Base-by-base conservation (phyloP, 2,329 filamentous ascomycete species). In the Xylaria multiplex region DNA sequence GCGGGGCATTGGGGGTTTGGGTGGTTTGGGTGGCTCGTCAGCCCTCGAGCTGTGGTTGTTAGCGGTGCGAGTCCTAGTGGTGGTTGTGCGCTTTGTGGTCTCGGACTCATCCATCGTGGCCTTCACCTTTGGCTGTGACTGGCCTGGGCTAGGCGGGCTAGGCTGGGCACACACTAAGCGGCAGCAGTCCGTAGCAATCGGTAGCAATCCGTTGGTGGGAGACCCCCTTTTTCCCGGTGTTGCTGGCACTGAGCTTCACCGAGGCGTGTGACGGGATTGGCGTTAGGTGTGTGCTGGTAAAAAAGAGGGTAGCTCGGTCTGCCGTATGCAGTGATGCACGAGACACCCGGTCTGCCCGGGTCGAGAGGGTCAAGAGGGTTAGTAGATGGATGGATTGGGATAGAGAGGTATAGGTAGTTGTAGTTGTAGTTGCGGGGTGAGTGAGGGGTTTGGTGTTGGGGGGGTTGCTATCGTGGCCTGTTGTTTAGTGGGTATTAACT, bases 91-190 rank as follows among this genome's bases (percentile, higher is more conserved):
- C 69, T 69, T 61, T 65, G 66, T 67, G 64, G 61, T 69, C 59
- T 70, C 65, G 65, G 67, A 66, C 66, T 67, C 67, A 64, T 73
- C 72, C 73, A 75, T 75, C 69, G 50, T 73, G 65, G 35, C 48
- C 59, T 65, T 62, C 50, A 53, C 67, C 59, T 57, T 62, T 45
- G 61, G 22, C 62, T 53, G 5, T 48, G 46, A 42, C 67, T 63
- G 56, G 59, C 45, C 52, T 58, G 45, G 43, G 11, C 46, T 64
- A 54, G 42, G 49, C 54, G 24, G 54, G 48, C 27, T 27, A 27
- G 27, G 27, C 27, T 27, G 30, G 19, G 48, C 55, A 59, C 56
- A 40, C 52, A 50, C 55, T 49, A 62, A 59, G 58, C 64, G 54
- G 55, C 54, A 59, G 40, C 55, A 53, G 52, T 62, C 48, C 24